Evolutionary conservation across 148 eudicot genomes (phyloP).

Genomic region (Rhododendron vialii): DNA sequence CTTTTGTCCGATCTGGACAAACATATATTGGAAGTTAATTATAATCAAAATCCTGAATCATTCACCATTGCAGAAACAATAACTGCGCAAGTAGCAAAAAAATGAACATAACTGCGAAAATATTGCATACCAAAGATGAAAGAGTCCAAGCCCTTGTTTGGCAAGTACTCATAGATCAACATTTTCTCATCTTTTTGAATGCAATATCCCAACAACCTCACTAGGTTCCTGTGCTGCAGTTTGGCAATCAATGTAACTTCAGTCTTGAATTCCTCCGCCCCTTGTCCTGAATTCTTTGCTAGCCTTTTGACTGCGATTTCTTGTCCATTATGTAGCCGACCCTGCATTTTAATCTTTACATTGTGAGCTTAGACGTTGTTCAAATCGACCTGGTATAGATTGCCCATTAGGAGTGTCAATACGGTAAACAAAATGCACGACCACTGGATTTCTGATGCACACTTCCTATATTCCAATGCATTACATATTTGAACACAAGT

Average conservation of each 20-base stretch:
- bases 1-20: too few relatives aligned
- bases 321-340: conserved; percentile 25
- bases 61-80: background rate
- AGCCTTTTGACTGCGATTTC: conserved; percentile 59
- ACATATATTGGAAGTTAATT: too few relatives aligned
- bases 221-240: background rate
- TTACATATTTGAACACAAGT: background rate
- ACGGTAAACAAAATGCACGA: background rate
- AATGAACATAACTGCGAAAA: background rate
- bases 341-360: conserved; percentile 18
- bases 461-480: background rate
- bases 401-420: background rate
- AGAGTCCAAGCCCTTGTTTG: conserved; percentile 53
- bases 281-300: conserved; percentile 48
- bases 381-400: background rate
- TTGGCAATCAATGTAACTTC: background rate
- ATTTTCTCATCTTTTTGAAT: background rate
- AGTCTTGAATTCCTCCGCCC: conserved; percentile 53
- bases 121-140: conserved; percentile 42
- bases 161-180: conserved; percentile 45
- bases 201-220: background rate
- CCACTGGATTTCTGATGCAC: background rate
- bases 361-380: background rate
- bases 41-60: too few relatives aligned
- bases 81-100: background rate